A percentile compares a stretch with the other conserved stretches of the same genome.
These are phyloP conservation scores for Blastocystis sp. DNA, from an alignment of 352 stramenopile genomes.

Conservation along the genomic window DNA sequence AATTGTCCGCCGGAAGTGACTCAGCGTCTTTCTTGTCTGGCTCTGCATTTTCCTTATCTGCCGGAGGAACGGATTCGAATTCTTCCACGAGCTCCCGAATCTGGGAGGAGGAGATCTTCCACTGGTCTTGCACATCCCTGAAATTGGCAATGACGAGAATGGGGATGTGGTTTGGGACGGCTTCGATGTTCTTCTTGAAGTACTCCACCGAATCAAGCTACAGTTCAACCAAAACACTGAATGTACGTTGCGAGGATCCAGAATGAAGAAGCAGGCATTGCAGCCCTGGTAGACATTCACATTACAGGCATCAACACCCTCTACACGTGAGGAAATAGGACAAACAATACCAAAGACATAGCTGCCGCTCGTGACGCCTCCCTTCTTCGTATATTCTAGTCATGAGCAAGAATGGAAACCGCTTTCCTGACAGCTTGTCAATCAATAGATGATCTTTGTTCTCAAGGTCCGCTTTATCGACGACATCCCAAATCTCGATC, in stretches of 20 bases:
- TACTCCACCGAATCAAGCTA: slow-evolving; percentile 61
- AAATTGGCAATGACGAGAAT: slow-evolving; percentile 64
- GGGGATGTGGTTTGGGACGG: slow-evolving; percentile 41
- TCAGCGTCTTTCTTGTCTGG: neutral
- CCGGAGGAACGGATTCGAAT: neutral
- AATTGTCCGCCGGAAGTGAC: neutral
- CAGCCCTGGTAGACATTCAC: slow-evolving; percentile 63
- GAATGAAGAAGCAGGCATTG: slow-evolving; percentile 50
- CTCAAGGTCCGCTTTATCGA: slow-evolving; percentile 7
- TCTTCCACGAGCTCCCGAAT: neutral
- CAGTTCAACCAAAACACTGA: neutral
- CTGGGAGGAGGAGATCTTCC: slow-evolving; percentile 45
- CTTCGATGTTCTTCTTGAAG: slow-evolving; percentile 49
- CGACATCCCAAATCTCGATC: slow-evolving; percentile 66
- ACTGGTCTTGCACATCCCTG: slow-evolving; percentile 9
- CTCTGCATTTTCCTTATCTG: neutral
- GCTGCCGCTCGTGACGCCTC: slow-evolving; percentile 43
- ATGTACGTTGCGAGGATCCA: slow-evolving; percentile 50
- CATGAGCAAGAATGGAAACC: neutral
- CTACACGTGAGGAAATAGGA: neutral
- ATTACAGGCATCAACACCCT: slow-evolving; percentile 16
- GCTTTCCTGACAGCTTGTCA: slow-evolving; percentile 32
- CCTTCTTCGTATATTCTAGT: slow-evolving; percentile 58
- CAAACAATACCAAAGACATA: slow-evolving; percentile 53
- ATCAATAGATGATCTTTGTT: slow-evolving; percentile 57